phyloP scores from a whole-genome alignment of 2,329 filamentous ascomycete species.

The Diplodia seriata region DNA sequence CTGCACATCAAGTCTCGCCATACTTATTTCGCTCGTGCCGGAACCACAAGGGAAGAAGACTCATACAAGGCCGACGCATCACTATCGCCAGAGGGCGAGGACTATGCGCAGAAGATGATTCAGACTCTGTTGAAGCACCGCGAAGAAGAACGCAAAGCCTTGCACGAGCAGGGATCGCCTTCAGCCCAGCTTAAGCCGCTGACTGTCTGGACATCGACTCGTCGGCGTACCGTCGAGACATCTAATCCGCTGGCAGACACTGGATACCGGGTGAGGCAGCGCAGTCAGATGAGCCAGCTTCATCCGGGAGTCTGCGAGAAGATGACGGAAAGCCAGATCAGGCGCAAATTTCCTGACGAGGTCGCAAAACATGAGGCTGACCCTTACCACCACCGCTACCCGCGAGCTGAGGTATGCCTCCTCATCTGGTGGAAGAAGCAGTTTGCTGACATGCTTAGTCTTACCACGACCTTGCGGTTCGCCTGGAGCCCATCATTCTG shows the following conservation, averaged over 20 bases:
- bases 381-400: constrained; percentile 96
- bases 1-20: constrained; percentile 94
- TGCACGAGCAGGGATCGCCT: constrained; percentile 71
- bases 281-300: constrained; percentile 95
- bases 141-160: constrained; percentile 75
- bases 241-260: constrained; percentile 77
- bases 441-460: constrained; percentile 64
- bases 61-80: constrained; percentile 91
- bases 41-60: constrained; percentile 84
- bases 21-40: constrained; percentile 90
- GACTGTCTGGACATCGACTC: constrained; percentile 93
- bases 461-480: constrained; percentile 97
- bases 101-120: constrained; percentile 79
- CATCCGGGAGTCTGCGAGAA: constrained; percentile 97
- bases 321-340: constrained; percentile 83
- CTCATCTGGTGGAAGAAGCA: no score
- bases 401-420: constrained; percentile 78
- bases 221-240: constrained; percentile 89
- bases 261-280: constrained; percentile 86
- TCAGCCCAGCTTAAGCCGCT: constrained; percentile 77
- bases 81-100: constrained; percentile 77
- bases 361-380: constrained; percentile 91
- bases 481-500: constrained; percentile 95
- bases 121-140: constrained; percentile 83
- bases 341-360: constrained; percentile 84